Percentiles rank a stretch among this genome's conserved stretches.
Evolutionary conservation across 1,284 basidiomycete species (phyloP).

Genomic region (Albatrellus sp.): DNA sequence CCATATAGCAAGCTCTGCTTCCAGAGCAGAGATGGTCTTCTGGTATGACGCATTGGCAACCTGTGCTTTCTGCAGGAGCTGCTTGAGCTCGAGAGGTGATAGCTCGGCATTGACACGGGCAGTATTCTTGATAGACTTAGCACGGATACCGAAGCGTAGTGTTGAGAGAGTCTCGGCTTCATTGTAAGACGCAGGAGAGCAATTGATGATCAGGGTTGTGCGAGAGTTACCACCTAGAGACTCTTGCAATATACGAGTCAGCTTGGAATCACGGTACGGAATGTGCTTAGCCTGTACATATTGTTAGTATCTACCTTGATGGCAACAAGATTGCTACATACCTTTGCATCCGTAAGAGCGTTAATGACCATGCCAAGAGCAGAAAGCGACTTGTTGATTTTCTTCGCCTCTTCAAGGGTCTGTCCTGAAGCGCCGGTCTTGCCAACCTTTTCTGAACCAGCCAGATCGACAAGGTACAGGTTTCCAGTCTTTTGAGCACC

Average conservation of each 20-base stretch:
- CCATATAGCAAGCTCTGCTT: slow-evolving; percentile 90
- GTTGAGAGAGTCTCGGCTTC: slow-evolving; percentile 96
- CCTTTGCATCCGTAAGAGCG: slow-evolving; percentile 93
- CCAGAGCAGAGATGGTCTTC: slow-evolving; percentile 81
- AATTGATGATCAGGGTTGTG: slow-evolving; percentile 98
- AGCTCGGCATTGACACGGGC: slow-evolving; percentile 98
- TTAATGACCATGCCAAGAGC: slow-evolving; percentile 99
- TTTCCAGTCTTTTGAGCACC: slow-evolving; percentile 96
- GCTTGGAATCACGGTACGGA: slow-evolving; percentile 98
- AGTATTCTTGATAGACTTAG: slow-evolving; percentile 99
- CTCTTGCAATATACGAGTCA: slow-evolving; percentile 99
- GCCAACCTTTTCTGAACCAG: slow-evolving; percentile 98
- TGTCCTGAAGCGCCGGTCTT: slow-evolving; percentile 99
- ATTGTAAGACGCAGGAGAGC: slow-evolving; percentile 95
- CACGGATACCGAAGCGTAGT: slow-evolving; percentile 95
- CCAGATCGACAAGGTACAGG: slow-evolving; percentile 95
- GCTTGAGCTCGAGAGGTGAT: slow-evolving; percentile 93
- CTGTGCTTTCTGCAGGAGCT: slow-evolving; percentile 82
- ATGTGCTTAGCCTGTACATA: slow-evolving; percentile 79
- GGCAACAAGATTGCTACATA: slow-evolving; percentile 19
- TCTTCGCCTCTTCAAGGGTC: slow-evolving; percentile 98
- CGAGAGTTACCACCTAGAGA: slow-evolving; percentile 98
- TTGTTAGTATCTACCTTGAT: background rate
- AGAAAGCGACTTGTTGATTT: slow-evolving; percentile 98
- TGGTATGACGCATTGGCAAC: slow-evolving; percentile 76